Conservation (phyloP, 345 rosid species). For the Bruguiera sexangula region DNA sequence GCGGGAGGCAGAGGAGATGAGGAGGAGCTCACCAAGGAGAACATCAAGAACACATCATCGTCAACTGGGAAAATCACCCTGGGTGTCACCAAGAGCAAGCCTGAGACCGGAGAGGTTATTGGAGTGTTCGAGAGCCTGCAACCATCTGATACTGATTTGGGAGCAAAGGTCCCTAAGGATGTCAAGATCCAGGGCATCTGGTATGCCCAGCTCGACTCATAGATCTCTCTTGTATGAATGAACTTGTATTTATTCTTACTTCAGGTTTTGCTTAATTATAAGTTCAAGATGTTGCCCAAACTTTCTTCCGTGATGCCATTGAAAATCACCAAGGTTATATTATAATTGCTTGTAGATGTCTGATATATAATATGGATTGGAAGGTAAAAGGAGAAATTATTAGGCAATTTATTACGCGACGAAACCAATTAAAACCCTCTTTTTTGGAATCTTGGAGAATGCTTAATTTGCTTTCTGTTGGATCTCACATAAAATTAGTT, state of each 20-base stretch:
- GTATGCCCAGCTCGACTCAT: conserved; percentile 92
- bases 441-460: no score
- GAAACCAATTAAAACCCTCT: no score
- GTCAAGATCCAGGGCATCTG: conserved; percentile 93
- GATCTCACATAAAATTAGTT: no score
- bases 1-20: conserved; percentile 98
- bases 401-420: no score
- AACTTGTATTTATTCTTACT: conserved; percentile 20
- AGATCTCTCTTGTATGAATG: conserved; percentile 20
- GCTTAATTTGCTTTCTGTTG: no score
- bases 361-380: no score
- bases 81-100: conserved; percentile 75
- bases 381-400: no score
- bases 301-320: conserved; percentile 22
- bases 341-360: no score
- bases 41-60: conserved; percentile 60
- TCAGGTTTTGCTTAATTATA: conserved; percentile 32
- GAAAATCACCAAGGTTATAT: conserved; percentile 6
- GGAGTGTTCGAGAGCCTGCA: conserved; percentile 95
- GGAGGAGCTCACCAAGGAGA: conserved; percentile 81
- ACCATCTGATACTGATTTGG: conserved; percentile 98
- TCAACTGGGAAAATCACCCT: conserved; percentile 81
- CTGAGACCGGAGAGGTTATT: conserved; percentile 86
- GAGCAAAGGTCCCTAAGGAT: conserved; percentile 92
- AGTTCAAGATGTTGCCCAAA: conserved; percentile 34